Evolutionary conservation across 139 green algal genomes (phyloP).

Genomic region (Chlorella sorokiniana): DNA sequence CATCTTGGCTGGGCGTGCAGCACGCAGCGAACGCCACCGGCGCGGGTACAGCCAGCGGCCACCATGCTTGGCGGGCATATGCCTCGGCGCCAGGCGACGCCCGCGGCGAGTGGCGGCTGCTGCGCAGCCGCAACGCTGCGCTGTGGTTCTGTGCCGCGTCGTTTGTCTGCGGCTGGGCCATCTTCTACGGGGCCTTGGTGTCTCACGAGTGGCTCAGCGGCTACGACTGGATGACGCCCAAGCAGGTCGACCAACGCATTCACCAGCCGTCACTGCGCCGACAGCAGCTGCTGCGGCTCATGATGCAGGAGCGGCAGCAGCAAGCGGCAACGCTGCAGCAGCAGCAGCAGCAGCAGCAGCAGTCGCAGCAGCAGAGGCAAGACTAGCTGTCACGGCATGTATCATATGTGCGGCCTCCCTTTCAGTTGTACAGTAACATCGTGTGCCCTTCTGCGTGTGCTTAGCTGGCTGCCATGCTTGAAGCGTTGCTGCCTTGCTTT

Average conservation of each 20-base stretch:
- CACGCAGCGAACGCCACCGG: neutral
- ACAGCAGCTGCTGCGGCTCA: neutral
- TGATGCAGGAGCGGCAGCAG: constrained; percentile 8
- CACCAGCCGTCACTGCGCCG: neutral
- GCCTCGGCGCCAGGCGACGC: too few relatives aligned
- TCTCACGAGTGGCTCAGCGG: neutral
- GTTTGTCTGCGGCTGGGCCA: neutral
- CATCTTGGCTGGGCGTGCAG: neutral
- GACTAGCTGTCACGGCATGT: neutral
- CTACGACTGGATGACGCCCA: neutral
- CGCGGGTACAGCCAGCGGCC: too few relatives aligned
- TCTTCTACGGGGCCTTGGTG: neutral
- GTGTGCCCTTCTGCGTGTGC: neutral
- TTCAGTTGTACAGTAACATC: too few relatives aligned
- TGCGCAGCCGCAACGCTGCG: neutral
- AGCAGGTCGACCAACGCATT: neutral
- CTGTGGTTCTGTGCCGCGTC: constrained; percentile 1
- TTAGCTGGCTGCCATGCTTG: neutral
- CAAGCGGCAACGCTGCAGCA: neutral
- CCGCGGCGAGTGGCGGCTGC: neutral
- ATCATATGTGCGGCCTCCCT: neutral
- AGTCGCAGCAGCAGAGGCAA: neutral
- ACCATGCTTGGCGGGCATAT: too few relatives aligned
- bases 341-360: neutral
- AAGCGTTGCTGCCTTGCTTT: neutral